Conservation (phyloP, 176 grass and related monocot genomes). For the Elymus sibiricus region DNA sequence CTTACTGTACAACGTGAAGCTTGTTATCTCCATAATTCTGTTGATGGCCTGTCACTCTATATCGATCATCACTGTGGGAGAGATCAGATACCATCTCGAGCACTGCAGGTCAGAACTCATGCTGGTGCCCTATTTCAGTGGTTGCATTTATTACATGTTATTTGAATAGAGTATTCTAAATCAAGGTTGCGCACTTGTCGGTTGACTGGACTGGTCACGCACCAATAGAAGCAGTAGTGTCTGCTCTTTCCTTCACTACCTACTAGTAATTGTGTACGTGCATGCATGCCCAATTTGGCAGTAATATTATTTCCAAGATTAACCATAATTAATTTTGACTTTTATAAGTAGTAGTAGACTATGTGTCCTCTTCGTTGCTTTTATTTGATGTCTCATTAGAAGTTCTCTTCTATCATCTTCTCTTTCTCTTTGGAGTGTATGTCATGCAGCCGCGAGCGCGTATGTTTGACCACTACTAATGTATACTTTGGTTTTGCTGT, state of each 20-base stretch:
- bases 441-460: not conserved
- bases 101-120: conserved; percentile 48
- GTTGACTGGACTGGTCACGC: not conserved
- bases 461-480: not conserved
- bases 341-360: no score
- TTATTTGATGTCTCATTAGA: not conserved
- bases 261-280: no score
- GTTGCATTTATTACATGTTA: conserved; percentile 6
- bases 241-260: not conserved
- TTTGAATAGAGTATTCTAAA: not conserved
- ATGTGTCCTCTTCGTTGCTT: not conserved
- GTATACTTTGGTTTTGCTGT: not conserved
- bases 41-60: conserved; percentile 78
- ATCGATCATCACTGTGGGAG: conserved; percentile 79
- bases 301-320: no score
- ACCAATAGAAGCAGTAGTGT: conserved; percentile 13
- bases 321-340: no score
- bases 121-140: conserved; percentile 1
- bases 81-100: conserved; percentile 77
- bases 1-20: conserved; percentile 70
- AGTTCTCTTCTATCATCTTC: not conserved
- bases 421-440: not conserved
- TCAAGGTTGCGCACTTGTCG: conserved; percentile 10
- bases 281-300: no score
- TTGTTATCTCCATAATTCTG: conserved; percentile 92